Evolutionary conservation across 495 filamentous ascomycete species (phyloP).

Genomic region (Neurospora sp.): DNA sequence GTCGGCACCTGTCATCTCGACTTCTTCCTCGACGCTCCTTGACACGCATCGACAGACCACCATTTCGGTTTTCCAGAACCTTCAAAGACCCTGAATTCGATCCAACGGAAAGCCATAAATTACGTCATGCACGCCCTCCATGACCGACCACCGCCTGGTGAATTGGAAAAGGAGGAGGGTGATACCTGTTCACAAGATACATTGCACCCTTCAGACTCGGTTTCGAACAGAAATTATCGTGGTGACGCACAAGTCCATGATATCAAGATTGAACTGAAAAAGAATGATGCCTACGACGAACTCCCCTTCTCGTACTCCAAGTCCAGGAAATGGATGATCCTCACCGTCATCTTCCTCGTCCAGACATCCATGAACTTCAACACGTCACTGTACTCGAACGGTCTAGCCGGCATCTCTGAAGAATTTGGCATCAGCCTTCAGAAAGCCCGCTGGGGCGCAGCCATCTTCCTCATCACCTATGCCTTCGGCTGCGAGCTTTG

Average conservation of each 20-base stretch:
- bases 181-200: background rate
- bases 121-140: background rate
- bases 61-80: background rate
- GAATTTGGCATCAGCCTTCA: conserved; percentile 55
- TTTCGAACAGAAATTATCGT: background rate
- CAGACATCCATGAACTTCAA: conserved; percentile 86
- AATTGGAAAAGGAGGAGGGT: background rate
- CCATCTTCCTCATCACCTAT: conserved; percentile 62
- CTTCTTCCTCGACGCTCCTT: background rate
- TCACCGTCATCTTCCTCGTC: conserved; percentile 63
- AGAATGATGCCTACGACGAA: conserved; percentile 52
- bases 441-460: conserved; percentile 54
- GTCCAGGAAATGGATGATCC: conserved; percentile 69
- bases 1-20: background rate
- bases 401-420: conserved; percentile 46
- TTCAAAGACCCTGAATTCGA: background rate
- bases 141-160: background rate
- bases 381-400: conserved; percentile 62
- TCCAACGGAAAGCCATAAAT: background rate
- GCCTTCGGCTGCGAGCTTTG: conserved; percentile 76
- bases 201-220: background rate
- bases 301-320: conserved; percentile 53
- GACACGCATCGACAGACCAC: background rate
- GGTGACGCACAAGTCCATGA: conserved; percentile 1
- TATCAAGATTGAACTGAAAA: conserved; percentile 47